phyloP scores from a whole-genome alignment of 805 yeast genomes.

The Clavispora vitiphila region DNA sequence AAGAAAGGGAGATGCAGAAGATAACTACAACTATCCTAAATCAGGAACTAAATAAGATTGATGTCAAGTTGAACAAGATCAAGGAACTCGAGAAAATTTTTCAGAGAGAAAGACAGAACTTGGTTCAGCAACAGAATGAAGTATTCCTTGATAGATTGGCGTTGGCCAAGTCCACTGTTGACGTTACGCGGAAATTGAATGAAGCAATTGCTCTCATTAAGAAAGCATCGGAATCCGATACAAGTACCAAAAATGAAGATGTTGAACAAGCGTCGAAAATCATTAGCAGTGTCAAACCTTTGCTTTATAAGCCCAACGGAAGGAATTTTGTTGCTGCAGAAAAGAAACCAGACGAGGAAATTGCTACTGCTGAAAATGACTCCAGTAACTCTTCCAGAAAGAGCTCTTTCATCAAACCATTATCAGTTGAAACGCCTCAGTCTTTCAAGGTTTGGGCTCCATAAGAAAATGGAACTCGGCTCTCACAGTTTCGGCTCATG shows the following conservation, averaged over 20 bases:
- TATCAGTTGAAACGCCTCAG: conserved; percentile 38
- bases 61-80: conserved; percentile 56
- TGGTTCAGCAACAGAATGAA: conserved; percentile 63
- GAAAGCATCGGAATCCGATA: conserved; percentile 7
- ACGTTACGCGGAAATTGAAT: conserved; percentile 44
- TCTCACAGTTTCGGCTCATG: not conserved
- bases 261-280: conserved; percentile 13
- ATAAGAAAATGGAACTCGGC: too few relatives aligned
- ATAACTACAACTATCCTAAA: conserved; percentile 54
- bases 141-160: conserved; percentile 60
- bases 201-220: conserved; percentile 22
- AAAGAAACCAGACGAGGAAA: conserved; percentile 4
- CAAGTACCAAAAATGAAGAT: conserved; percentile 9
- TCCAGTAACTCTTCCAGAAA: conserved; percentile 6
- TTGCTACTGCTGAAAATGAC: conserved; percentile 3
- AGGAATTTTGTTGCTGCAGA: conserved; percentile 18
- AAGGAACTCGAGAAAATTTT: conserved; percentile 59
- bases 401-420: conserved; percentile 22
- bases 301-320: conserved; percentile 30
- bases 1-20: conserved; percentile 71
- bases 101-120: conserved; percentile 56
- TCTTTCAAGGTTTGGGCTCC: conserved; percentile 44
- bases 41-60: conserved; percentile 58
- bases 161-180: conserved; percentile 54
- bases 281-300: conserved; percentile 27